phyloP scores from a whole-genome alignment of 352 stramenopile species.

The Pythium coloratum region DNA sequence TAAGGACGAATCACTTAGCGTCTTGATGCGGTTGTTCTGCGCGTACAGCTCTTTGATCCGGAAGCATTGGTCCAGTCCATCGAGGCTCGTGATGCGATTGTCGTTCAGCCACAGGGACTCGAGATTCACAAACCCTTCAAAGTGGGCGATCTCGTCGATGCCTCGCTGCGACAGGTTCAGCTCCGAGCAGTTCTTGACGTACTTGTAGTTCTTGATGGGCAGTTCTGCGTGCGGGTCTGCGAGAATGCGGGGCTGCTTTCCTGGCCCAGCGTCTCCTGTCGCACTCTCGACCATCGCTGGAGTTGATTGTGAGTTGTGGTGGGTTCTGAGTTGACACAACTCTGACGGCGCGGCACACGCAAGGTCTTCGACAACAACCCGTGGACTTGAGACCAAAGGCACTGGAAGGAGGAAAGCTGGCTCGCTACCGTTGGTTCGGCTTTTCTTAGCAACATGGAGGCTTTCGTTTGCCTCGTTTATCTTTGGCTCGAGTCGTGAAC shows the following conservation, averaged over 20 bases:
- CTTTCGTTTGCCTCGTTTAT: background rate
- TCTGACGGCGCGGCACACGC: background rate
- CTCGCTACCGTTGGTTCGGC: background rate
- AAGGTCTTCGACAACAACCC: background rate
- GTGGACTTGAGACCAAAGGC: background rate
- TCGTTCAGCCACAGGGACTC: constrained; percentile 90
- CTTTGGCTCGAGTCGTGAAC: background rate
- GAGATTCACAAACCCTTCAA: constrained; percentile 87
- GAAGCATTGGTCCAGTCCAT: constrained; percentile 79
- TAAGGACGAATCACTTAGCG: constrained; percentile 48
- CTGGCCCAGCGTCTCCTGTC: constrained; percentile 9
- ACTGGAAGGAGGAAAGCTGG: background rate
- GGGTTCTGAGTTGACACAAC: background rate
- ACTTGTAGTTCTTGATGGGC: constrained; percentile 88
- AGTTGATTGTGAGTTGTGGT: background rate
- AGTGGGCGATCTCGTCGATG: constrained; percentile 81
- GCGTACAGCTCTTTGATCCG: constrained; percentile 88
- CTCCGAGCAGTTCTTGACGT: constrained; percentile 89
- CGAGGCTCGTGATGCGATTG: constrained; percentile 73
- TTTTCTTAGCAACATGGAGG: background rate
- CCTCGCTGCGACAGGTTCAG: constrained; percentile 75
- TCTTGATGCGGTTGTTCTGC: constrained; percentile 84
- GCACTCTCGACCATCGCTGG: background rate
- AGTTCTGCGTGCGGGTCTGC: constrained; percentile 78
- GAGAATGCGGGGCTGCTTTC: constrained; percentile 21